Percentiles rank a stretch among this genome's conserved stretches.
These are phyloP conservation scores for Withania somnifera DNA, from an alignment of 305 asterid genomes.

Conservation along the genomic window DNA sequence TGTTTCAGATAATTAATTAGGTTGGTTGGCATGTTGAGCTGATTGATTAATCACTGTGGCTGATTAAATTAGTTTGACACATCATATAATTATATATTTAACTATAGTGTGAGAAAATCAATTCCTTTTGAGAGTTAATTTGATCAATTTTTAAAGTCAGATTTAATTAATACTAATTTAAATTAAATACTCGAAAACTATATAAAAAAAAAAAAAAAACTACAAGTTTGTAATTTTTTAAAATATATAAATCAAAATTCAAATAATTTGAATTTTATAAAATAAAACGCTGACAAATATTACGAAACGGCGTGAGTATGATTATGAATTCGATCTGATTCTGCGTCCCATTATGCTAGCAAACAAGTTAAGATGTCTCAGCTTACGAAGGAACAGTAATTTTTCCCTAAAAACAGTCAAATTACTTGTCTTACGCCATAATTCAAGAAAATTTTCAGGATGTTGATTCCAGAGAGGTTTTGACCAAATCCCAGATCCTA, in stretches of 20 bases:
- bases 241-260: no score
- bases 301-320: no score
- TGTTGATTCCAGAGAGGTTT: background rate
- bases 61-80: background rate
- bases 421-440: background rate
- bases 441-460: background rate
- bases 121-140: no score
- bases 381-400: background rate
- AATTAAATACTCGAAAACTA: no score
- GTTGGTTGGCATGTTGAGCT: background rate
- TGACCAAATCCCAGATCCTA: background rate
- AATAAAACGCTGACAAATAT: no score
- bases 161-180: no score
- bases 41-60: background rate
- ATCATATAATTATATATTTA: no score
- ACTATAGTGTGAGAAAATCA: no score
- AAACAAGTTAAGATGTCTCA: background rate
- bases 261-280: no score
- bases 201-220: no score
- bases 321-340: background rate
- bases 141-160: no score
- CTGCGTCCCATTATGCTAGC: background rate
- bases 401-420: background rate
- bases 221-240: no score
- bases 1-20: background rate